These are phyloP conservation scores for Sporothrix sp. DNA, from an alignment of 2,329 filamentous ascomycete genomes.

Conservation along the genomic window DNA sequence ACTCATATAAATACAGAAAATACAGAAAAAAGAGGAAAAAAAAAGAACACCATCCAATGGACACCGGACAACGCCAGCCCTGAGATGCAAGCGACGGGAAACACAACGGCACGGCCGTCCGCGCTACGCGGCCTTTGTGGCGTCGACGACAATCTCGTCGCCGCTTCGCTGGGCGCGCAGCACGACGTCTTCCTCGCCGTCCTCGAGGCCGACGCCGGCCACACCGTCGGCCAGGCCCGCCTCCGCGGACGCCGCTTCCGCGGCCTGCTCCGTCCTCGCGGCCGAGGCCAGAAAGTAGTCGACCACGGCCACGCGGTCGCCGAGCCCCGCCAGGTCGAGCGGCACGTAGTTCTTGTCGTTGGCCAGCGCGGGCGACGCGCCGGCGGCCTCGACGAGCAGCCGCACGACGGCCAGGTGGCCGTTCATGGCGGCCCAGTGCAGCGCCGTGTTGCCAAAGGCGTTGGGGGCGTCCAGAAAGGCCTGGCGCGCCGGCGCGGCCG, in stretches of 20 bases:
- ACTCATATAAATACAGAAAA: background rate
- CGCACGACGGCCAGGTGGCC: conserved; percentile 77
- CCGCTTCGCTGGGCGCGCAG: background rate
- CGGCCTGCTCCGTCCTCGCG: conserved; percentile 23
- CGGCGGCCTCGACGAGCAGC: conserved; percentile 63
- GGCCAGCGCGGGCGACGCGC: conserved; percentile 66
- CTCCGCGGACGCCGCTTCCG: background rate
- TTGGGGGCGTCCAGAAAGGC: conserved; percentile 62
- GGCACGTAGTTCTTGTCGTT: conserved; percentile 80
- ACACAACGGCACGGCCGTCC: too few species aligned
- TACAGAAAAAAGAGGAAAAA: background rate
- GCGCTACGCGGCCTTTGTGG: background rate
- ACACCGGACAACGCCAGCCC: too few species aligned
- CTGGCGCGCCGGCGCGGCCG: conserved; percentile 36
- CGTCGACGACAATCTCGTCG: conserved; percentile 1
- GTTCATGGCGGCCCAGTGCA: conserved; percentile 91
- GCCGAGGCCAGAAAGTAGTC: conserved; percentile 48
- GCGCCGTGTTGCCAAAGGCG: conserved; percentile 73
- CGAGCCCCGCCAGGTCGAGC: conserved; percentile 62
- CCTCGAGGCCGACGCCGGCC: conserved; percentile 2
- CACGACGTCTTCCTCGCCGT: background rate
- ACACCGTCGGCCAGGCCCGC: conserved; percentile 5
- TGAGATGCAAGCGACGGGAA: too few species aligned
- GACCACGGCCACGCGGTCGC: conserved; percentile 56
- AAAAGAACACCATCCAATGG: too few species aligned